Percentiles rank a stretch among this genome's conserved stretches.
These are phyloP conservation scores for Apium graveolens DNA, from an alignment of 129 eudicot species.

Conservation along the genomic window DNA sequence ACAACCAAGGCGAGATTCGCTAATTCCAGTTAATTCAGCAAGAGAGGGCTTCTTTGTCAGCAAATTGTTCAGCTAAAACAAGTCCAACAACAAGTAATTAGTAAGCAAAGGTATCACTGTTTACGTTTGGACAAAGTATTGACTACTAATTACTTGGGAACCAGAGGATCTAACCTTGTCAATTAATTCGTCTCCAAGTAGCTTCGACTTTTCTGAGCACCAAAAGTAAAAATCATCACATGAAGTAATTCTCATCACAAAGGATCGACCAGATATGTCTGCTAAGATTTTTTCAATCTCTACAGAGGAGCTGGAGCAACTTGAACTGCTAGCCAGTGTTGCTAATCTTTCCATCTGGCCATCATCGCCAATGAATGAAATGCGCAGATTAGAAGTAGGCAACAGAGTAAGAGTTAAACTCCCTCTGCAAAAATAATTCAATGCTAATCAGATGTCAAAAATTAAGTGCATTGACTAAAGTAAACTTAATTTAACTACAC, in stretches of 20 bases:
- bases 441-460: constrained; percentile 11
- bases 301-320: constrained; percentile 33
- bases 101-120: background rate
- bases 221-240: constrained; percentile 46
- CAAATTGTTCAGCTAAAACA: constrained; percentile 65
- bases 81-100: background rate
- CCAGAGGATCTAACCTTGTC: constrained; percentile 34
- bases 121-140: too few relatives aligned
- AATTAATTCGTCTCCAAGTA: constrained; percentile 76
- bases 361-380: constrained; percentile 73
- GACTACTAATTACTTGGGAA: too few relatives aligned
- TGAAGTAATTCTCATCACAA: constrained; percentile 34
- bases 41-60: constrained; percentile 60
- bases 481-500: background rate
- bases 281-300: constrained; percentile 57
- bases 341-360: constrained; percentile 56
- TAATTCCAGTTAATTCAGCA: constrained; percentile 73
- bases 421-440: constrained; percentile 53
- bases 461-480: background rate
- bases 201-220: constrained; percentile 88
- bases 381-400: constrained; percentile 75
- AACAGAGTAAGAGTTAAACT: constrained; percentile 56
- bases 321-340: constrained; percentile 40
- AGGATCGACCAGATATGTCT: constrained; percentile 84
- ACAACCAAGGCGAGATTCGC: constrained; percentile 74